These are phyloP conservation scores for Hawksworthiomyces lignivorus DNA, from an alignment of 2,329 filamentous ascomycete genomes.

Conservation along the genomic window DNA sequence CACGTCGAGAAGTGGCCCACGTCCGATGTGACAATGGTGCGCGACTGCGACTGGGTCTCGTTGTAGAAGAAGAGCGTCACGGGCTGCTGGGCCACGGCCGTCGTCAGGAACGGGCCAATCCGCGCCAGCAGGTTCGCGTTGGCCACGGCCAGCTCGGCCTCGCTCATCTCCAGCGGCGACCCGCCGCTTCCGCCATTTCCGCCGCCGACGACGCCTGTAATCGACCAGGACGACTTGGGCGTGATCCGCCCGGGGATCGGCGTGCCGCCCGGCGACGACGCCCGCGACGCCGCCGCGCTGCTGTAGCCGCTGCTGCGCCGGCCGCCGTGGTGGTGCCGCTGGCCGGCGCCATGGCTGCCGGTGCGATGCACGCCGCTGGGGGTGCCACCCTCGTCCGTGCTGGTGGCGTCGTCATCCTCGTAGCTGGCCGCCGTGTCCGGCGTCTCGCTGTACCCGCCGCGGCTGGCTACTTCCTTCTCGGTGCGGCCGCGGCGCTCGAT, in stretches of 20 bases:
- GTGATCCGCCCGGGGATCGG: slow-evolving; percentile 21
- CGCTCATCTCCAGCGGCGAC: slow-evolving; percentile 49
- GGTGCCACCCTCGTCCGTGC: slow-evolving; percentile 26
- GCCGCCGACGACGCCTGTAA: slow-evolving; percentile 14
- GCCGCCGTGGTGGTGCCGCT: neutral
- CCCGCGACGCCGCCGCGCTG: slow-evolving; percentile 30
- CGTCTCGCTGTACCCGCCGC: slow-evolving; percentile 66
- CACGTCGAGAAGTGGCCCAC: slow-evolving; percentile 80
- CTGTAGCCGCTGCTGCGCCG: slow-evolving; percentile 24
- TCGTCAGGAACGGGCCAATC: slow-evolving; percentile 82
- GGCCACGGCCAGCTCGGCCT: slow-evolving; percentile 67
- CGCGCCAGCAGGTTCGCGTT: slow-evolving; percentile 85
- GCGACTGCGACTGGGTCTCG: slow-evolving; percentile 69
- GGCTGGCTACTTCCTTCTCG: slow-evolving; percentile 62
- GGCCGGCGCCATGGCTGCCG: neutral
- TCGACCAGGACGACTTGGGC: slow-evolving; percentile 28
- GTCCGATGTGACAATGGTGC: slow-evolving; percentile 78
- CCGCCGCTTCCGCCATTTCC: neutral
- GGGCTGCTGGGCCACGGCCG: slow-evolving; percentile 65
- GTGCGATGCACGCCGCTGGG: neutral
- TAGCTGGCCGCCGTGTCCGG: slow-evolving; percentile 27
- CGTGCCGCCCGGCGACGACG: slow-evolving; percentile 32
- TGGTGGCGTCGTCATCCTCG: slow-evolving; percentile 37
- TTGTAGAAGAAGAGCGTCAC: slow-evolving; percentile 97
- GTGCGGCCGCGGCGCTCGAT: slow-evolving; percentile 66